Base-by-base conservation (phyloP, 495 filamentous ascomycete species). In the Trichoderma reesei region DNA sequence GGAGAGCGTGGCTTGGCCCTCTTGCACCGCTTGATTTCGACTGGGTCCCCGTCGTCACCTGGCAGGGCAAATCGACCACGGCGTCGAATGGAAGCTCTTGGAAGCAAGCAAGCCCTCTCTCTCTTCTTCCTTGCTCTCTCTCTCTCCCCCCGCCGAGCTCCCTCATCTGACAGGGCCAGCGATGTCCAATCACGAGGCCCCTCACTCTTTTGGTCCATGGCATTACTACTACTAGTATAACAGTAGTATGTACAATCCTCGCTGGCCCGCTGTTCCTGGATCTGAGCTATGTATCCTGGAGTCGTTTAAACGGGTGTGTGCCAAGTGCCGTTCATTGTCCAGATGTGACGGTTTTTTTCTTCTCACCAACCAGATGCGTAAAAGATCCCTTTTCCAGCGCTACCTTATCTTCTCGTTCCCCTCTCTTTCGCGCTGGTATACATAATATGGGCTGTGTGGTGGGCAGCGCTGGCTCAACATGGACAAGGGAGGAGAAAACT, bases 241-340 rank as follows among this genome's bases (percentile, higher is more conserved):
- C n/a, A n/a, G n/a, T n/a, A n/a, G n/a, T n/a, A n/a, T n/a, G n/a
- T n/a, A n/a, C n/a, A n/a, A n/a, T n/a, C n/a, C 51, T 56, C 51
- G 51, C 51, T 56, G 51, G 26, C 51, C 51, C 51, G 51, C 51
- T 56, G 51, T 56, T 56, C 51, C 51, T 56, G 51, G 51, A 56
- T 56, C 51, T 56, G 34, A n/a, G n/a, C n/a, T n/a, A n/a, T n/a
- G n/a, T n/a, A n/a, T n/a, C n/a, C n/a, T n/a, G n/a, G n/a, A n/a
- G n/a, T n/a, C n/a, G n/a, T n/a, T n/a, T n/a, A n/a, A n/a, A n/a
- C n/a, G n/a, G n/a, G n/a, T n/a, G n/a, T n/a, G n/a, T n/a, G n/a
- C n/a, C n/a, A n/a, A n/a, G n/a, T n/a, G n/a, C n/a, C n/a, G n/a
- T n/a, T n/a, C n/a, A n/a, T n/a, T n/a, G n/a, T n/a, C n/a, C n/a